phyloP scores from a whole-genome alignment of 371 early-diverging fungal genomes.

The Thermomucor indicae-seudaticae region DNA sequence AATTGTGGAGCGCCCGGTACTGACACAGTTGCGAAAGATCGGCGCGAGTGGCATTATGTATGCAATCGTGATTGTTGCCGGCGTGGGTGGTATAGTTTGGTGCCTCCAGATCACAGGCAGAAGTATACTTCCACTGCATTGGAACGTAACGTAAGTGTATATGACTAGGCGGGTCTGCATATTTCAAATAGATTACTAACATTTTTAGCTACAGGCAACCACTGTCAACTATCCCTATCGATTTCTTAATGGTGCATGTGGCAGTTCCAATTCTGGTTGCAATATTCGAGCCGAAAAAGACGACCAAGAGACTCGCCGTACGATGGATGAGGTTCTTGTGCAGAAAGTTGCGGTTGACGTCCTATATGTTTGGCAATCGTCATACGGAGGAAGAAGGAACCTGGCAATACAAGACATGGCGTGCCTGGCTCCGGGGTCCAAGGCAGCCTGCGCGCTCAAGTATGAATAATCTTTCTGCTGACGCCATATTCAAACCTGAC shows the following conservation, averaged over 20 bases:
- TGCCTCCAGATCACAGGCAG: slow-evolving; percentile 14
- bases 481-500: slow-evolving; percentile 37
- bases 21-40: slow-evolving; percentile 76
- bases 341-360: slow-evolving; percentile 60
- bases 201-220: slow-evolving; percentile 6
- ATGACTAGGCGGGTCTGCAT: neutral
- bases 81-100: slow-evolving; percentile 58
- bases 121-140: slow-evolving; percentile 47
- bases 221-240: slow-evolving; percentile 55
- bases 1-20: slow-evolving; percentile 72
- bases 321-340: slow-evolving; percentile 63
- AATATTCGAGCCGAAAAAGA: slow-evolving; percentile 44
- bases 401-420: slow-evolving; percentile 33
- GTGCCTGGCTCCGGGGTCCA: slow-evolving; percentile 34
- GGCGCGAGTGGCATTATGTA: slow-evolving; percentile 77
- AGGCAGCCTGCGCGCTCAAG: too few species aligned
- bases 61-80: slow-evolving; percentile 59
- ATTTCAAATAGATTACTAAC: neutral
- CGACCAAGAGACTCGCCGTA: slow-evolving; percentile 38
- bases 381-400: slow-evolving; percentile 64
- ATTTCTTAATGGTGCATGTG: slow-evolving; percentile 70
- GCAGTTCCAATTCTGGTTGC: slow-evolving; percentile 56
- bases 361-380: slow-evolving; percentile 79
- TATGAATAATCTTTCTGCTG: neutral
- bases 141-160: slow-evolving; percentile 48